phyloP scores from a whole-genome alignment of 2,329 filamentous ascomycete genomes.

The Fusarium citri region DNA sequence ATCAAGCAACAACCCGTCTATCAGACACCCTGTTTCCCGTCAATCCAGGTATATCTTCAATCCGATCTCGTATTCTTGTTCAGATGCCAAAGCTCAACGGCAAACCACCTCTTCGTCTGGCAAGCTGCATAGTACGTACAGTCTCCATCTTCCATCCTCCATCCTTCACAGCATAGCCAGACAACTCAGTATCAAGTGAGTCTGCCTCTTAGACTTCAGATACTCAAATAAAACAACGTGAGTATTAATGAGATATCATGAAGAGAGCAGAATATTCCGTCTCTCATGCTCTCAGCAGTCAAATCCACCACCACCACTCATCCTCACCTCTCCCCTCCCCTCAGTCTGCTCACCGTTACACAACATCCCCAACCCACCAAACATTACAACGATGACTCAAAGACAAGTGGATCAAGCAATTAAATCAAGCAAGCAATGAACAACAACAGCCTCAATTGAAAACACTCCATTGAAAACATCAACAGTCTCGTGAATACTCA shows the following conservation, averaged over 20 bases:
- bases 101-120: neutral
- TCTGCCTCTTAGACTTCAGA: too few relatives aligned
- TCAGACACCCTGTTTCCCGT: neutral
- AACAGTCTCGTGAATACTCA: neutral
- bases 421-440: too few relatives aligned
- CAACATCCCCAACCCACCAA: neutral
- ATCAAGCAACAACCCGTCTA: neutral
- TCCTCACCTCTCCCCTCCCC: too few relatives aligned
- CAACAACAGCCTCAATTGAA: too few relatives aligned
- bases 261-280: too few relatives aligned
- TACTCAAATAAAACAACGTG: too few relatives aligned
- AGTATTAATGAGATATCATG: too few relatives aligned
- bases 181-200: too few relatives aligned
- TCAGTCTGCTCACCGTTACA: neutral
- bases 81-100: neutral
- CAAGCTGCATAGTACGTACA: neutral
- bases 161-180: too few relatives aligned
- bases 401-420: neutral
- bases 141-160: neutral
- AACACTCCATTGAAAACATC: neutral
- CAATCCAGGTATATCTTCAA: rapidly evolving
- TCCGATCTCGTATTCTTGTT: rapidly evolving
- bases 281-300: too few relatives aligned
- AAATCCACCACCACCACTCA: too few relatives aligned
- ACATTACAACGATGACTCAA: neutral